Conservation (phyloP, 441 rosid genomes). For the Omphalea diandra region DNA sequence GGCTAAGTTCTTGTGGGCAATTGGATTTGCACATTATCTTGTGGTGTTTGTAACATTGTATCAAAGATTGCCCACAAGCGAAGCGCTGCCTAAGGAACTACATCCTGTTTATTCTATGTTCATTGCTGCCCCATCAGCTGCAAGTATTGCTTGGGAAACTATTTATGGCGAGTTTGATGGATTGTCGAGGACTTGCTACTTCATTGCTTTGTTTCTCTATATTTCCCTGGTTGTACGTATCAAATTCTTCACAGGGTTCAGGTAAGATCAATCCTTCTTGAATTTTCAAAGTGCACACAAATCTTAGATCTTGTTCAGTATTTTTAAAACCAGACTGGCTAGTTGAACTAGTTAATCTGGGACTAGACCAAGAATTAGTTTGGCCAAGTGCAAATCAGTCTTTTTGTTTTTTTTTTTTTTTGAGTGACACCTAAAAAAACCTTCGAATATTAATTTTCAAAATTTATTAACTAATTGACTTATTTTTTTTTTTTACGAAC, state of each 20-base stretch:
- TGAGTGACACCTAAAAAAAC: too few species aligned
- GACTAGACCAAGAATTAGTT: too few species aligned
- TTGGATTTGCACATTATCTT: constrained; percentile 85
- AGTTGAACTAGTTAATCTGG: too few species aligned
- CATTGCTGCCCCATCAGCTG: constrained; percentile 95
- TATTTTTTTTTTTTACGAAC: too few species aligned
- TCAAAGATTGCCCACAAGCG: constrained; percentile 83
- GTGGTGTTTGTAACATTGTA: constrained; percentile 82
- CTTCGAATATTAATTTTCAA: too few species aligned
- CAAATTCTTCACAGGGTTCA: constrained; percentile 89
- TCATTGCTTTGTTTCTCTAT: constrained; percentile 81
- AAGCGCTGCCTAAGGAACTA: constrained; percentile 82
- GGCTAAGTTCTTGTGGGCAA: constrained; percentile 88
- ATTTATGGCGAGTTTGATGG: constrained; percentile 82
- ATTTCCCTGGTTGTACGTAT: constrained; percentile 66
- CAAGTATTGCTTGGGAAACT: constrained; percentile 82
- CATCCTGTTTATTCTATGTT: constrained; percentile 95
- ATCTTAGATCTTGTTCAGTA: too few species aligned
- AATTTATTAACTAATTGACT: too few species aligned
- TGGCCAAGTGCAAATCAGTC: too few species aligned
- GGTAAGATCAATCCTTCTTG: too few species aligned
- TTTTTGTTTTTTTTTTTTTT: too few species aligned
- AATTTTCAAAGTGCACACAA: too few species aligned
- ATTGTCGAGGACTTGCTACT: constrained; percentile 69
- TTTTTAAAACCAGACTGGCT: too few species aligned